phyloP scores from a whole-genome alignment of 805 yeast species.

The Helenozyma baotianmanensis region DNA sequence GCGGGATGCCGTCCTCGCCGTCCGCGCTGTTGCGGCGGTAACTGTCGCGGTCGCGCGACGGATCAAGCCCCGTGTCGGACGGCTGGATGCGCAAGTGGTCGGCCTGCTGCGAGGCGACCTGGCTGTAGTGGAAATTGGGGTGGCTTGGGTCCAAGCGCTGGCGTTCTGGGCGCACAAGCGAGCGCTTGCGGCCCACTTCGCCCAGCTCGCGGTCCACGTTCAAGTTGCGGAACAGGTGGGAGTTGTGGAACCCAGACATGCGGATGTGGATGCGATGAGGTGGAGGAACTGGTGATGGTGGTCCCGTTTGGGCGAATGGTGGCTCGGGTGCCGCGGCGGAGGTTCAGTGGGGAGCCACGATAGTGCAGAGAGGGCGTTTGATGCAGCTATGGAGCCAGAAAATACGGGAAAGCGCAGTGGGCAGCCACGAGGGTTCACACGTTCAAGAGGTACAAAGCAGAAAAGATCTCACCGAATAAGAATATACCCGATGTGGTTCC shows the following conservation, averaged over 20 bases:
- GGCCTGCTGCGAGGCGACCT: constrained; percentile 62
- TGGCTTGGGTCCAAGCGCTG: constrained; percentile 59
- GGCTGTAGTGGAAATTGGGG: constrained; percentile 75
- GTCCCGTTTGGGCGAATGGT: no score
- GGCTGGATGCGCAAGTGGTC: constrained; percentile 62
- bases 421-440: no score
- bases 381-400: no score
- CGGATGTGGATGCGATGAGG: neutral
- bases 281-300: no score
- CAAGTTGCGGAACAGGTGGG: constrained; percentile 12
- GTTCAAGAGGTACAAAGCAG: no score
- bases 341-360: no score
- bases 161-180: constrained; percentile 84
- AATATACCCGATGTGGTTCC: no score
- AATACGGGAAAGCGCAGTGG: no score
- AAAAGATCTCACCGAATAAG: no score
- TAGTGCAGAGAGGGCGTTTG: no score
- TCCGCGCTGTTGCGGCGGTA: constrained; percentile 12
- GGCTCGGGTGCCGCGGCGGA: no score
- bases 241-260: constrained; percentile 29
- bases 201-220: constrained; percentile 42
- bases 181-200: constrained; percentile 49
- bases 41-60: constrained; percentile 28
- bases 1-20: constrained; percentile 39
- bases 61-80: constrained; percentile 69